A percentile compares a stretch with the other conserved stretches of the same genome.
Evolutionary conservation across 1,139 yeast genomes (phyloP).

Genomic region (Hanseniaspora sp.): DNA sequence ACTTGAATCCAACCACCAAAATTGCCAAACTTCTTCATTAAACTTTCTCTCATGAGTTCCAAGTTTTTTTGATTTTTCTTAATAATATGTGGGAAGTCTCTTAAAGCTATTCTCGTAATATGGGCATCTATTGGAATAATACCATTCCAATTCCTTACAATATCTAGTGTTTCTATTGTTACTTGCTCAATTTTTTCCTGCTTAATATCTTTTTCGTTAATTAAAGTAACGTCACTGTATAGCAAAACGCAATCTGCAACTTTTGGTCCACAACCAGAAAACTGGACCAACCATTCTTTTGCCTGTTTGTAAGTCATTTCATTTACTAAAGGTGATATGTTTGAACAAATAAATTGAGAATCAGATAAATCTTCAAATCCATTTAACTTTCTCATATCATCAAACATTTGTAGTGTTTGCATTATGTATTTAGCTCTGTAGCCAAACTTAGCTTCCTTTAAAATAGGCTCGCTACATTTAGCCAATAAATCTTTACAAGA

Average conservation of each 20-base stretch:
- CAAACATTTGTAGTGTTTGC: constrained; percentile 54
- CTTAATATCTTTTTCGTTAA: constrained; percentile 34
- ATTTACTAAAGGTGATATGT: constrained; percentile 18
- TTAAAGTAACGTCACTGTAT: constrained; percentile 75
- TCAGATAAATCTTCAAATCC: constrained; percentile 25
- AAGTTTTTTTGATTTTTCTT: constrained; percentile 23
- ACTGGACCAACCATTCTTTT: constrained; percentile 52
- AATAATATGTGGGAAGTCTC: constrained; percentile 40
- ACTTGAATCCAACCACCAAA: constrained; percentile 16
- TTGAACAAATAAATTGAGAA: constrained; percentile 18
- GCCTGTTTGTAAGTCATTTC: constrained; percentile 42
- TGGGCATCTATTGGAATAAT: constrained; percentile 94
- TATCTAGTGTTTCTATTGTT: background rate
- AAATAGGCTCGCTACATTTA: constrained; percentile 33
- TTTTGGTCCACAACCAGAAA: constrained; percentile 91
- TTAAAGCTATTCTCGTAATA: constrained; percentile 78
- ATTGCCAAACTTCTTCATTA: constrained; percentile 10
- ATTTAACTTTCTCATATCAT: constrained; percentile 24
- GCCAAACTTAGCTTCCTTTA: constrained; percentile 61
- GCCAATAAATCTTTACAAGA: constrained; percentile 40
- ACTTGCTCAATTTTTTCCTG: background rate
- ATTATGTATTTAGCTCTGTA: constrained; percentile 83
- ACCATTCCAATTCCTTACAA: constrained; percentile 3
- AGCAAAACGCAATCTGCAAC: constrained; percentile 93
- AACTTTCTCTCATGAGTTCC: constrained; percentile 6